phyloP scores from a whole-genome alignment of 441 rosid genomes.

The Codiaeum variegatum region DNA sequence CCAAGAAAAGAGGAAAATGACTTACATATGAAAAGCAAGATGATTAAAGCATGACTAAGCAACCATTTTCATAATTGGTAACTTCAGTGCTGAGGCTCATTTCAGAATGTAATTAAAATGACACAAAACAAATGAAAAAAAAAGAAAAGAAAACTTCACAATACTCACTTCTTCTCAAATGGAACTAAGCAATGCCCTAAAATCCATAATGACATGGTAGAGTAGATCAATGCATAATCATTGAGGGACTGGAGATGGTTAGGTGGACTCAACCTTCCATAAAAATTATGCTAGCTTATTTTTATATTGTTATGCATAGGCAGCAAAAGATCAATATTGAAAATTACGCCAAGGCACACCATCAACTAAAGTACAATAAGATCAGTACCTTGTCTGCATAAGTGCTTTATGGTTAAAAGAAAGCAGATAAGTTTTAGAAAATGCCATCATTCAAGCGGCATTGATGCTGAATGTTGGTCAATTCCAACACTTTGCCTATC shows the following conservation, averaged over 20 bases:
- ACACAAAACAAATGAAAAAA: background rate
- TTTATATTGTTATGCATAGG: background rate
- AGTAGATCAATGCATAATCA: background rate
- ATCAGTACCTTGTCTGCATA: too few relatives aligned
- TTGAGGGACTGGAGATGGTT: background rate
- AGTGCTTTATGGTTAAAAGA: too few relatives aligned
- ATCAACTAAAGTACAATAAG: background rate
- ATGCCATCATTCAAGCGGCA: slow-evolving; percentile 25
- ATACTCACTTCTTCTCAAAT: background rate
- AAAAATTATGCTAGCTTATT: background rate
- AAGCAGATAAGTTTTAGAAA: too few relatives aligned
- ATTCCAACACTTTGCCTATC: slow-evolving; percentile 22
- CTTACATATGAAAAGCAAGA: background rate
- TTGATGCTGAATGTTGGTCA: slow-evolving; percentile 33
- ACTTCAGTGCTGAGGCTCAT: background rate
- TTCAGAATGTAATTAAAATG: background rate
- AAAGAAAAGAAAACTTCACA: background rate
- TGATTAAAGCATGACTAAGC: background rate
- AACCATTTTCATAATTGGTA: background rate
- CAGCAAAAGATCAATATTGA: background rate
- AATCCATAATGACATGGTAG: background rate
- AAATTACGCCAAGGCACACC: background rate
- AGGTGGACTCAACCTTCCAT: background rate
- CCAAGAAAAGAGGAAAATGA: background rate
- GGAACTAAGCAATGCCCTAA: background rate